Evolutionary conservation across 257 asterid species (phyloP).

Genomic region (Penstemon eatonii): DNA sequence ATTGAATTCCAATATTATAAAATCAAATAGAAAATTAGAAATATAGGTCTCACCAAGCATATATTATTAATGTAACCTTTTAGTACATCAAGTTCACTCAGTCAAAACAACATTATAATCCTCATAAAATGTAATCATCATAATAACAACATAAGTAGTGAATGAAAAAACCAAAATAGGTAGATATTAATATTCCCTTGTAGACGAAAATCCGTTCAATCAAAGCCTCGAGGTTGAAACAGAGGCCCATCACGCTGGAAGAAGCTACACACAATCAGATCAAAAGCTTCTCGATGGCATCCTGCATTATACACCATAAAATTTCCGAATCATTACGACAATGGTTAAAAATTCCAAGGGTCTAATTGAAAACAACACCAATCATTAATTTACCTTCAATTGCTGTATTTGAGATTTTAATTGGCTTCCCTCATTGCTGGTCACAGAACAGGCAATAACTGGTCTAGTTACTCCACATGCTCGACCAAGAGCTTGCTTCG

Average conservation of each 20-base stretch:
- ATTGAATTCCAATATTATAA: too few relatives aligned
- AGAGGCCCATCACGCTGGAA: constrained; percentile 44
- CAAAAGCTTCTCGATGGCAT: constrained; percentile 47
- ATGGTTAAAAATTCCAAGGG: too few relatives aligned
- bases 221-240: constrained; percentile 40
- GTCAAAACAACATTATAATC: not conserved
- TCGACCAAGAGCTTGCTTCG: constrained; percentile 84
- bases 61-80: too few relatives aligned
- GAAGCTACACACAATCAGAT: constrained; percentile 27
- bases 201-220: constrained; percentile 27
- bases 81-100: too few relatives aligned
- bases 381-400: constrained; percentile 49
- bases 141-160: not conserved
- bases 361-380: not conserved
- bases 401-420: constrained; percentile 85
- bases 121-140: constrained; percentile 2
- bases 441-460: constrained; percentile 84
- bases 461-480: constrained; percentile 96
- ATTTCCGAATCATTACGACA: not conserved
- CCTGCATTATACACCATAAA: constrained; percentile 23
- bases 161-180: constrained; percentile 2
- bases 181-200: constrained; percentile 12
- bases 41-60: too few relatives aligned
- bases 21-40: too few relatives aligned
- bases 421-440: constrained; percentile 87